phyloP scores from a whole-genome alignment of 441 rosid genomes.

The Eutrema salsugineum region DNA sequence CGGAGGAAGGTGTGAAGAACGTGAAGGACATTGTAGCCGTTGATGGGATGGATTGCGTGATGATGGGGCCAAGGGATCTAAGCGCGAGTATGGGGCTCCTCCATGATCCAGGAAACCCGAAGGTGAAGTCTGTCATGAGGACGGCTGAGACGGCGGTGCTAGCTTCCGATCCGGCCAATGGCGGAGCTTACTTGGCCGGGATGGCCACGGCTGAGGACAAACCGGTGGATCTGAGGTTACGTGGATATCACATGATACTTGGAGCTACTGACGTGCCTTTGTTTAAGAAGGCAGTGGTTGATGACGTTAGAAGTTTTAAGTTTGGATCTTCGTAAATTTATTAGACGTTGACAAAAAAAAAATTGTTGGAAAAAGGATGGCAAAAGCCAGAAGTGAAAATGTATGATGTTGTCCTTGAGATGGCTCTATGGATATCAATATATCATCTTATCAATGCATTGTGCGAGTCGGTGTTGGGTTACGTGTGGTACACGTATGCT shows the following conservation, averaged over 20 bases:
- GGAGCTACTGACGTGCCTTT: conserved; percentile 60
- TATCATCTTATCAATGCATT: not conserved
- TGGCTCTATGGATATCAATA: too few species aligned
- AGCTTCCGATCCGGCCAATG: conserved; percentile 30
- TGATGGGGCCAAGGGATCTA: conserved; percentile 83
- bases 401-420: too few species aligned
- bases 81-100: conserved; percentile 78
- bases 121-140: conserved; percentile 51
- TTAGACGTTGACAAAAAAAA: too few species aligned
- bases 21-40: conserved; percentile 60
- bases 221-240: conserved; percentile 39
- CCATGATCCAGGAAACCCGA: conserved; percentile 75
- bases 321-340: not conserved
- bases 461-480: not conserved
- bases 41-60: conserved; percentile 80
- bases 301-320: conserved; percentile 46
- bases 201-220: conserved; percentile 66
- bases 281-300: conserved; percentile 57
- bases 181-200: conserved; percentile 60
- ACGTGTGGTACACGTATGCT: not conserved
- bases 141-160: conserved; percentile 62
- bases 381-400: too few species aligned
- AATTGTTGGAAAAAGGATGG: too few species aligned
- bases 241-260: conserved; percentile 70
- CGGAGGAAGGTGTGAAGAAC: conserved; percentile 51